Evolutionary conservation across 2,329 filamentous ascomycete species (phyloP), one percentile per base, ranked within the genome.

Genomic region (Ceratocystis alfenasii): DNA sequence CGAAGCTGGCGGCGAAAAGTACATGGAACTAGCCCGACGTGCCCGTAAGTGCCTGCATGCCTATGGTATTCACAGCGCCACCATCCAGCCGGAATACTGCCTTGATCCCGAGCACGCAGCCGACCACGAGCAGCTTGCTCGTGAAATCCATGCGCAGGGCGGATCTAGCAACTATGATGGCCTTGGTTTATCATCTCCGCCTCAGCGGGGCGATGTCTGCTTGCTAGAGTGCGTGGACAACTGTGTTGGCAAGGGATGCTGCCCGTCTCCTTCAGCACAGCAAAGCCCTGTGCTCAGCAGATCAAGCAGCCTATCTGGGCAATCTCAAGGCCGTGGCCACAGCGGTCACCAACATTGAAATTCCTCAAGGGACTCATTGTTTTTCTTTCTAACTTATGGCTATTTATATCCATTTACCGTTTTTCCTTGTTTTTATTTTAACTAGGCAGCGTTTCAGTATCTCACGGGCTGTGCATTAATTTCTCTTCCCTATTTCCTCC

Each of bases 61-160:
- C 45, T 96, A 95, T 71, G 93, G 94, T 66, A 97, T 99, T 70
- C 94, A 99, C 78, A 95, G 89, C 46, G 93, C 91, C 45, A 99
- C 94, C 12, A 97, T 99, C 71, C 94, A 99, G 76, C 94, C 94
- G 5, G 94, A 99, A 75, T 99, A 87, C 70, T 85, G 83, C 69
- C 74, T 83, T 30, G 83, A 83, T 69, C 72, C 76, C 50, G 74
- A 75, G 63, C 80, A 79, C 69, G 73, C 72, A 65, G 76, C 77
- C 48, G 70, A 73, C 15, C 74, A 75, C 2, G 75, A 77, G 63
- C 73, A 73, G 17, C 73, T 75, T 3, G 75, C 76, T 61, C 73
- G 72, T 36, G 72, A 74, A 5, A 73, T 72, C 25, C 70, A 76
- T 44, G 68, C 72, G 4, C 69, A 77, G 41, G 65, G 79, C 66